A percentile compares a stretch with the other conserved stretches of the same genome.
phyloP scores from a whole-genome alignment of 1,284 basidiomycete species.

The Melampsora americana region DNA sequence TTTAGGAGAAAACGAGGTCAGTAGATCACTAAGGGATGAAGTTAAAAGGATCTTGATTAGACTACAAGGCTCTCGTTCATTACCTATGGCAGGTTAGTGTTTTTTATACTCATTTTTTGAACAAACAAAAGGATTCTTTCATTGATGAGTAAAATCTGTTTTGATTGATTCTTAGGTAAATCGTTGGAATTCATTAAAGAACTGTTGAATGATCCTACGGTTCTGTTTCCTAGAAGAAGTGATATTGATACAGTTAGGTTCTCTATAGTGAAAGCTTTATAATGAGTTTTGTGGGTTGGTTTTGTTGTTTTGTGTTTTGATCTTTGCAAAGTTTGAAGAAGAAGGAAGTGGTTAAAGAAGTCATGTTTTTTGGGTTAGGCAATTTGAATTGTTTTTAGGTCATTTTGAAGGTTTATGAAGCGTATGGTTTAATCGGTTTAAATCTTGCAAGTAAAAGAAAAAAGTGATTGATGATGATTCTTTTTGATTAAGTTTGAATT shows the following conservation, averaged over 20 bases:
- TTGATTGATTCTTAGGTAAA: neutral
- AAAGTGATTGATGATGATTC: no score
- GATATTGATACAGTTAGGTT: neutral
- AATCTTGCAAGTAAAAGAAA: no score
- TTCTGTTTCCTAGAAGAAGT: neutral
- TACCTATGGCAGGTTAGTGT: slow-evolving; percentile 39
- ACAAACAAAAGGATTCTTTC: neutral
- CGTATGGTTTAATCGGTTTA: no score
- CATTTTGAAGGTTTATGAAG: no score
- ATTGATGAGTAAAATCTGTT: neutral
- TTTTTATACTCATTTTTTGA: neutral
- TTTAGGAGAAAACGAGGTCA: neutral
- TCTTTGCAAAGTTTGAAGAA: no score
- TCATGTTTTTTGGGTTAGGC: no score
- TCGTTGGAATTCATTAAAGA: neutral
- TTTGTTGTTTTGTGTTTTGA: neutral
- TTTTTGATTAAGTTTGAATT: neutral
- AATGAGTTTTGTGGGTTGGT: neutral
- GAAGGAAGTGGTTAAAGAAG: no score
- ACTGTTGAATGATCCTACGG: neutral
- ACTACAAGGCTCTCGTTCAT: slow-evolving; percentile 16
- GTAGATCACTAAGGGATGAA: neutral
- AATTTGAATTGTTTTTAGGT: no score
- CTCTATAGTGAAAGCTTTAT: neutral
- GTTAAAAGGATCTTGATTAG: slow-evolving; percentile 24